phyloP scores from a whole-genome alignment of 352 stramenopile species.

The Hyaloperonospora brassicae region DNA sequence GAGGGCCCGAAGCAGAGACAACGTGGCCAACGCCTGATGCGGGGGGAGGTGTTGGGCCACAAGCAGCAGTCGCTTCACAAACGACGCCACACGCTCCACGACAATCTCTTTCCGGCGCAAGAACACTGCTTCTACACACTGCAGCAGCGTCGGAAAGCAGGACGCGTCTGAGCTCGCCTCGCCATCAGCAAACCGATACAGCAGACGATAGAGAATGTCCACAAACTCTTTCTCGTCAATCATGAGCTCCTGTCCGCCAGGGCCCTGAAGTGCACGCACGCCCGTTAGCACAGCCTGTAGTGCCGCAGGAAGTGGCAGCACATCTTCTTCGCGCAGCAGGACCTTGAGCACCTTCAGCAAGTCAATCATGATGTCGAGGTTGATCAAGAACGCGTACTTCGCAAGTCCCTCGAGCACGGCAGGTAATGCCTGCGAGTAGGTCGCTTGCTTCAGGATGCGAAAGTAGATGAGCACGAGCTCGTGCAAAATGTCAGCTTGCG shows the following conservation, averaged over 20 bases:
- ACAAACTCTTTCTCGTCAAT: conserved; percentile 97
- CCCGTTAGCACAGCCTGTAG: conserved; percentile 88
- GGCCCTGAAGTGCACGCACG: conserved; percentile 89
- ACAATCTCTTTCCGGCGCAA: conserved; percentile 92
- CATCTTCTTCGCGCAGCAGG: conserved; percentile 73
- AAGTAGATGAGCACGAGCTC: conserved; percentile 95
- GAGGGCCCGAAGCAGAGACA: conserved; percentile 84
- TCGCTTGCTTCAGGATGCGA: conserved; percentile 90
- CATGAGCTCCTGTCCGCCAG: conserved; percentile 89
- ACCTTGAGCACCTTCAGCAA: conserved; percentile 93
- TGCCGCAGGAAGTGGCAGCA: conserved; percentile 54
- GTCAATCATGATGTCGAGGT: conserved; percentile 97
- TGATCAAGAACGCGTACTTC: conserved; percentile 96
- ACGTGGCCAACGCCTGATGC: conserved; percentile 76
- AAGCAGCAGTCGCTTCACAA: conserved; percentile 90
- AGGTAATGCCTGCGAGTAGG: conserved; percentile 84
- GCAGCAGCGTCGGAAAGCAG: conserved; percentile 67
- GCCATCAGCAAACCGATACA: conserved; percentile 63
- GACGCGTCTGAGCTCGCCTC: conserved; percentile 37
- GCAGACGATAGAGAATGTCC: conserved; percentile 88
- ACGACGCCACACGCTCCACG: conserved; percentile 89
- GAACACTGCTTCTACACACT: conserved; percentile 91
- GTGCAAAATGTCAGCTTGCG: conserved; percentile 92
- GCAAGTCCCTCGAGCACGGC: conserved; percentile 89
- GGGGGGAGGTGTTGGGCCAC: conserved; percentile 83